These are phyloP conservation scores for Pichia scutulata DNA, from an alignment of 805 yeast species.

Conservation along the genomic window DNA sequence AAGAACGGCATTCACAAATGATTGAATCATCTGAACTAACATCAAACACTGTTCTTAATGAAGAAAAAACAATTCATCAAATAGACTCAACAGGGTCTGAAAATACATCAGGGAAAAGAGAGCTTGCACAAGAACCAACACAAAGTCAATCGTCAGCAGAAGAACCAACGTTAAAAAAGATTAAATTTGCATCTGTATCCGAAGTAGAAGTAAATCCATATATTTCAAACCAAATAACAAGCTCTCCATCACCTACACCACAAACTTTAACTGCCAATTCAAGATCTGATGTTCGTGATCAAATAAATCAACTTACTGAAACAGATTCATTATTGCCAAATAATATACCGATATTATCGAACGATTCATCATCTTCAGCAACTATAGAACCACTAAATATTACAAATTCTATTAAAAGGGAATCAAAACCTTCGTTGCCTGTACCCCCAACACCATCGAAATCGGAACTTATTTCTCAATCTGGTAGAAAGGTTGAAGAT, in stretches of 20 bases:
- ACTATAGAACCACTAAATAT: background rate
- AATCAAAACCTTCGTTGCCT: background rate
- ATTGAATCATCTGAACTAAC: background rate
- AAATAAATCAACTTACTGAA: background rate
- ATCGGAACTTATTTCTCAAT: conserved; percentile 4
- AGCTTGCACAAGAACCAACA: background rate
- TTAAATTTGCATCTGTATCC: background rate
- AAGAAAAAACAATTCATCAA: background rate
- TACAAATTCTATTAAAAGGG: background rate
- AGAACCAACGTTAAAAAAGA: background rate
- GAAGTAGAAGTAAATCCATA: conserved; percentile 5
- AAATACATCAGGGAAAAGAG: background rate
- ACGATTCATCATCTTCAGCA: background rate
- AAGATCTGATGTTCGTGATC: background rate
- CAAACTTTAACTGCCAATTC: conserved; percentile 10
- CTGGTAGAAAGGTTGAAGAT: conserved; percentile 25
- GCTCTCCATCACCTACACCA: conserved; percentile 15
- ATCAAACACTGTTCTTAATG: background rate
- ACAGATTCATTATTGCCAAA: background rate
- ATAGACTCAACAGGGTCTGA: background rate
- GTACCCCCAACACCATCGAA: background rate
- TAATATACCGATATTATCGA: background rate
- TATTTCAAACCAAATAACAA: conserved; percentile 9
- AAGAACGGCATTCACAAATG: background rate
- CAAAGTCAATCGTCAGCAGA: background rate